Evolutionary conservation across 106 monocot genomes (phyloP).

Genomic region (Dendrobium chrysotoxum): DNA sequence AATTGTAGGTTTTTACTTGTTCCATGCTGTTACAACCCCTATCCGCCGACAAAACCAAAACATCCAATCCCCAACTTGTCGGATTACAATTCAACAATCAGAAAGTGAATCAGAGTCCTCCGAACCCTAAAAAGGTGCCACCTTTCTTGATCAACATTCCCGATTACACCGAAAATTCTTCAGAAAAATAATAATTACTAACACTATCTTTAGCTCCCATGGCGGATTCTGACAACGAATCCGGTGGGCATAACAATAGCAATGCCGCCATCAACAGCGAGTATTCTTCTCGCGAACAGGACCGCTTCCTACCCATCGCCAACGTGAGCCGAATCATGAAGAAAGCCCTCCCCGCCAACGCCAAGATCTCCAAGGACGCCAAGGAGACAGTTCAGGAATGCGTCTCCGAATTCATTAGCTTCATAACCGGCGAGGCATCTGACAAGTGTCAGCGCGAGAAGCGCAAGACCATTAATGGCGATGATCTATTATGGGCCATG

Average conservation of each 20-base stretch:
- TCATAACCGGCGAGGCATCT: conserved; percentile 50
- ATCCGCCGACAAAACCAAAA: background rate
- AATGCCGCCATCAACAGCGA: conserved; percentile 17
- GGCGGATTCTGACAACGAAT: conserved; percentile 27
- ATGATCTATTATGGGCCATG: conserved; percentile 83
- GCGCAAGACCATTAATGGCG: conserved; percentile 59
- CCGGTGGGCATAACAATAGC: conserved; percentile 12
- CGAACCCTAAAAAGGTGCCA: background rate
- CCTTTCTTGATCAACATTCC: background rate
- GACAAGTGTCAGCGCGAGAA: conserved; percentile 61
- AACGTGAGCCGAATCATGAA: conserved; percentile 60
- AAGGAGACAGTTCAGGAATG: conserved; percentile 52
- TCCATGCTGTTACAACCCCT: background rate
- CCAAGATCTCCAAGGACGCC: conserved; percentile 52
- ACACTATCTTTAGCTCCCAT: background rate
- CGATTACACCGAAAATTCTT: too few relatives aligned
- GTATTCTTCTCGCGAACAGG: conserved; percentile 30
- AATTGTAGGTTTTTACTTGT: background rate
- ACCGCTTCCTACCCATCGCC: conserved; percentile 45
- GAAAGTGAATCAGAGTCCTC: background rate
- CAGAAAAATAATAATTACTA: too few relatives aligned
- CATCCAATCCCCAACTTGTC: background rate
- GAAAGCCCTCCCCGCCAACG: conserved; percentile 45
- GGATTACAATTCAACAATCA: background rate
- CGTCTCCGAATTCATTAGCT: conserved; percentile 53